Evolutionary conservation across 176 grass and related monocot species (phyloP).

Genomic region (Themeda triandra): DNA sequence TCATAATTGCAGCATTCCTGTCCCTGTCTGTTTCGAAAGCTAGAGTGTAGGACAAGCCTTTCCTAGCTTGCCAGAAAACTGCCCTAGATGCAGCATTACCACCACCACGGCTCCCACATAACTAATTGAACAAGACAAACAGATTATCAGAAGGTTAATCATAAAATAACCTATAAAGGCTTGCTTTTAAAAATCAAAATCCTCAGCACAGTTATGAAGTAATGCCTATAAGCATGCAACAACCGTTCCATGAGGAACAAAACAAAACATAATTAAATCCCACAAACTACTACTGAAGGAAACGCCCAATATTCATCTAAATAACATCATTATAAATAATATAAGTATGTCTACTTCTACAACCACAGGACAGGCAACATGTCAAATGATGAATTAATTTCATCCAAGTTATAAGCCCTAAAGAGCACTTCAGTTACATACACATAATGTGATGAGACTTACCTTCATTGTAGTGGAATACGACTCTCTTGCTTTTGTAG

Average conservation of each 20-base stretch:
- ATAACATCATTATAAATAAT: background rate
- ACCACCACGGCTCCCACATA: slow-evolving; percentile 83
- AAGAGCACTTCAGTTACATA: background rate
- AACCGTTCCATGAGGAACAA: background rate
- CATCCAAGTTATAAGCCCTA: background rate
- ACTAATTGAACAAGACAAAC: slow-evolving; percentile 40
- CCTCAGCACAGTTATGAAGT: background rate
- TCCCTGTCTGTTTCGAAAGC: slow-evolving; percentile 91
- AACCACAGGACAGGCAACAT: background rate
- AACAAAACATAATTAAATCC: background rate
- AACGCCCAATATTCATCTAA: background rate
- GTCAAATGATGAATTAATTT: background rate
- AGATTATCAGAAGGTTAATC: slow-evolving; percentile 24
- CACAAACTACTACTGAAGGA: background rate
- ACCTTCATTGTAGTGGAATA: slow-evolving; percentile 92
- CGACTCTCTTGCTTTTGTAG: slow-evolving; percentile 87
- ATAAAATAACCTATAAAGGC: background rate
- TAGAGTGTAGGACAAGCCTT: slow-evolving; percentile 61
- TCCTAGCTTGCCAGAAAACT: slow-evolving; percentile 87
- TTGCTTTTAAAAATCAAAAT: background rate
- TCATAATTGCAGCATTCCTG: slow-evolving; percentile 81
- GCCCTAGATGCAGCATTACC: slow-evolving; percentile 70
- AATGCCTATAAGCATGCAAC: background rate
- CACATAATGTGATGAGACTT: background rate
- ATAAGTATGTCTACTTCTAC: background rate